Percentiles rank a stretch among this genome's conserved stretches.
These are phyloP conservation scores for Ustilago tritici DNA, from an alignment of 1,284 basidiomycete genomes.

Conservation along the genomic window DNA sequence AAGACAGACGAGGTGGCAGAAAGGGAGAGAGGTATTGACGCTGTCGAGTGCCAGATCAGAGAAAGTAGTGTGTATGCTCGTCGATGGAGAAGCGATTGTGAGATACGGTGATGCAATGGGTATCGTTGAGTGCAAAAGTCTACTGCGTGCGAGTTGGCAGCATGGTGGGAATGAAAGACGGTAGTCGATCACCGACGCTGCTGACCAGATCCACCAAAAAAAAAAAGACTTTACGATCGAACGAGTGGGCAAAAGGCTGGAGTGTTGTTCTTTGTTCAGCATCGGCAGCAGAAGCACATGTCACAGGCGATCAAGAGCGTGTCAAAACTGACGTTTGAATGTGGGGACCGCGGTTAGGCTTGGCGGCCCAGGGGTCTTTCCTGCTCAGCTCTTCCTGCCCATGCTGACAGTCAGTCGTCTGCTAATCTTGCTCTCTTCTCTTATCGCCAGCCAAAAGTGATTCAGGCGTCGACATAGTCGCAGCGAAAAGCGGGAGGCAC, in stretches of 20 bases:
- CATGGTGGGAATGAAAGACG: background rate
- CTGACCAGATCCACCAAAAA: background rate
- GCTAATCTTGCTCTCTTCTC: too few species aligned
- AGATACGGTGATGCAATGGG: too few species aligned
- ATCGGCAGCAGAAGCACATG: background rate
- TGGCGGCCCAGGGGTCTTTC: background rate
- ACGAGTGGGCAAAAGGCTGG: background rate
- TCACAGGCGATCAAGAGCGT: background rate
- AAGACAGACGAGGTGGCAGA: too few species aligned
- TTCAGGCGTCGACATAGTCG: too few species aligned
- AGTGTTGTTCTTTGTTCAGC: conserved; percentile 3
- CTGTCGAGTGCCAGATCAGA: too few species aligned
- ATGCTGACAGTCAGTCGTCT: too few species aligned
- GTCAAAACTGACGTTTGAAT: conserved; percentile 7
- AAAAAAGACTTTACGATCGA: background rate
- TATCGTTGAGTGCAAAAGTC: too few species aligned
- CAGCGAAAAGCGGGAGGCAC: background rate
- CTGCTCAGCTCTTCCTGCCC: too few species aligned
- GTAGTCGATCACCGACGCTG: background rate
- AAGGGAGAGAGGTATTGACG: too few species aligned
- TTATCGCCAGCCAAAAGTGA: too few species aligned
- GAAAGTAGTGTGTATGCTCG: too few species aligned
- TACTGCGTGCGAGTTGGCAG: background rate
- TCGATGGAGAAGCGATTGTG: too few species aligned
- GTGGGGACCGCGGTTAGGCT: conserved; percentile 10